Evolutionary conservation across 179 eudicot species (phyloP), one percentile per base, ranked within the genome.

Genomic region (Vitellaria paradoxa): DNA sequence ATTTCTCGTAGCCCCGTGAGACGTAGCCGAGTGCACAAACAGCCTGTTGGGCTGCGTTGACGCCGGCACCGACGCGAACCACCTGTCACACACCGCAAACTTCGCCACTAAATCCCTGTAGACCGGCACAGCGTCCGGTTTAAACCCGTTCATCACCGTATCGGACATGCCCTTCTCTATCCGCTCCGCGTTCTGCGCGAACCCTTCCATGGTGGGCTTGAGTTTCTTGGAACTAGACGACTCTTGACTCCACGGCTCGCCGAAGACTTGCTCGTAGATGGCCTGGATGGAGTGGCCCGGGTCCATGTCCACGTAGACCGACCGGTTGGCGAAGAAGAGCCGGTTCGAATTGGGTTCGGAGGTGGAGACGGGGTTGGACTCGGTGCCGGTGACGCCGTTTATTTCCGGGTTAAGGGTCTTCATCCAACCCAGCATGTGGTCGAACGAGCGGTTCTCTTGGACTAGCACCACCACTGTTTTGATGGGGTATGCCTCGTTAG

Each of bases 21-120:
- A 93, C 6, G 98, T 91, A 42, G 98, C 97, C 7, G 97, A 87
- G 72, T 93, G 98, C 59, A 93, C 86, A 40, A 77, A 93, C 77
- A 87, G 60, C 81, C 98, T 67, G 65, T 93, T 93, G 0, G 98
- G 97, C 74, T 93, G 98, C n/a, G 98, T 93, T 0, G 92, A 85
- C 9, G 93, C 84, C 2, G 98, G 98, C n/a, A 91, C 40, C 20
- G 98, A 77, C n/a, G 98, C 91, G 52, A 87, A 88, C 98, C 98
- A 93, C 77, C 92, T 81, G 74, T 93, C 98, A 65, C 98, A 92
- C 24, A 93, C 94, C 0, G 90, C 98, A 70, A 87, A 93, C 79
- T 93, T 87, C 59, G 85, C 49, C 37, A 91, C 86, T 63, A 93
- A 80, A 69, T 90, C 94, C 82, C 85, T 93, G 85, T 86, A 91